Evolutionary conservation across 345 rosid species (phyloP).

Genomic region (Draba incana): DNA sequence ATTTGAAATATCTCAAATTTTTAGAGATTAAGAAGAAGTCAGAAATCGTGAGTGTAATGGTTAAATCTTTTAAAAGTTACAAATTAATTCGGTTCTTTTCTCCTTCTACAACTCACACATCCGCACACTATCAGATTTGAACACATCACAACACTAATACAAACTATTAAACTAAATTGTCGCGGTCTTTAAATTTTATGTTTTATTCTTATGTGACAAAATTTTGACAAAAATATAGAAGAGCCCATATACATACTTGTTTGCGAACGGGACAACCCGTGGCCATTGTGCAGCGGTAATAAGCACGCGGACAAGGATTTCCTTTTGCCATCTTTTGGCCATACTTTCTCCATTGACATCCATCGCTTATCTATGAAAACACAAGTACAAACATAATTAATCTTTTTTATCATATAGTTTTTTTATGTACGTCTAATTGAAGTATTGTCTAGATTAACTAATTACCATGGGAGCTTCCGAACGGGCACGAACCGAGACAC

Average conservation of each 20-base stretch:
- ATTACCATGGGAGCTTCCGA: constrained; percentile 97
- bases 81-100: not conserved
- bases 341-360: constrained; percentile 75
- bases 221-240: not conserved
- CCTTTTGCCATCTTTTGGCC: constrained; percentile 82
- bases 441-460: not conserved
- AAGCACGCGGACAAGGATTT: constrained; percentile 73
- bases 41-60: not conserved
- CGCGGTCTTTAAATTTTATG: not conserved
- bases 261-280: constrained; percentile 74
- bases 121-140: not conserved
- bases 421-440: not conserved
- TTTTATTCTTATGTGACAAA: not conserved
- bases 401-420: not conserved
- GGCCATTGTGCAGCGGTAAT: constrained; percentile 77
- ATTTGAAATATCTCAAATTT: not conserved
- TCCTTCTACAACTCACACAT: too few relatives aligned
- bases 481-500: constrained; percentile 97
- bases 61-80: not conserved
- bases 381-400: constrained; percentile 1
- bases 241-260: constrained; percentile 46
- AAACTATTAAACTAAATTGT: not conserved
- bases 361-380: constrained; percentile 36
- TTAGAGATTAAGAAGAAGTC: not conserved
- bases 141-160: not conserved